phyloP scores from a whole-genome alignment of 176 grass and related monocot species.

The Oryza coarctata region DNA sequence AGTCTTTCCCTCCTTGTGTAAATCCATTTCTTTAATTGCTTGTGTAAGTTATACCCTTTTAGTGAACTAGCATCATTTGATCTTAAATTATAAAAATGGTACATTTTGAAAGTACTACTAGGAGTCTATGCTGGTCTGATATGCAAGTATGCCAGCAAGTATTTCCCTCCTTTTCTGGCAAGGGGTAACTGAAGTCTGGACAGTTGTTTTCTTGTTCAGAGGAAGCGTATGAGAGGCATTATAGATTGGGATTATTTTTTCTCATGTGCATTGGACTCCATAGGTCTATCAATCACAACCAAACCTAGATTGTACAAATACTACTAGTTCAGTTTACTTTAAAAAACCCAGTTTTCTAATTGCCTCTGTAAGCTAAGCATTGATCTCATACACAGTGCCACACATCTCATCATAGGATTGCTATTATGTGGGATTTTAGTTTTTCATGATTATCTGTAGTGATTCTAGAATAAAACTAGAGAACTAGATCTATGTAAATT shows the following conservation, averaged over 20 bases:
- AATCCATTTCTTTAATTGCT: too few species aligned
- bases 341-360: constrained; percentile 1
- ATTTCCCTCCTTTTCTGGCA: background rate
- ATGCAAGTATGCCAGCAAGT: background rate
- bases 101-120: background rate
- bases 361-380: background rate
- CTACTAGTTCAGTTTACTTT: background rate
- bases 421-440: background rate
- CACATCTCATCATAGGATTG: background rate
- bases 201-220: background rate
- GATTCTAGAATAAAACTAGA: background rate
- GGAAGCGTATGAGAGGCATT: background rate
- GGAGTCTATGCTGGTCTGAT: background rate
- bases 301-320: background rate
- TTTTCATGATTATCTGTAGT: background rate
- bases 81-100: background rate
- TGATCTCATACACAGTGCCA: background rate
- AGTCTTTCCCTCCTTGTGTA: background rate
- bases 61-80: background rate
- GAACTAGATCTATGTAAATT: background rate
- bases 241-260: background rate
- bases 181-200: background rate
- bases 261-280: background rate
- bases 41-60: too few species aligned
- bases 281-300: background rate